Evolutionary conservation across 192 early-diverging fungal genomes (phyloP), one percentile per base, ranked within the genome.

Genomic region (Pilaira anomala): DNA sequence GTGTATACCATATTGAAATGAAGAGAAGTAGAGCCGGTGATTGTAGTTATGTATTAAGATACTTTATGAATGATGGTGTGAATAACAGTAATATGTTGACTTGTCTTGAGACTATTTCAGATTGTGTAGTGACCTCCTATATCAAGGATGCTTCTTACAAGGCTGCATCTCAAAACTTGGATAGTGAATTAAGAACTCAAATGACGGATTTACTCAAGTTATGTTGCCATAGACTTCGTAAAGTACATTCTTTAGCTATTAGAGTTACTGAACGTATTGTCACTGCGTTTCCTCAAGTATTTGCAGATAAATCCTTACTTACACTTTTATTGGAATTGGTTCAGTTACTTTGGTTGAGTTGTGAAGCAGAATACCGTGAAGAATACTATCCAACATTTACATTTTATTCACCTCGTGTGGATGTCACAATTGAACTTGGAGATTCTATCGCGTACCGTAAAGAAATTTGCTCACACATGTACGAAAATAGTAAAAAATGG

Each of bases 31-130:
- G 74, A 45, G 65, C 84, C 40, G 87, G 90, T 12, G 73, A 85
- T 67, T 88, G 83, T 44, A 81, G 81, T 1, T 84, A 83, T 33
- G 83, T 95, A 30, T 74, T 91, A 40, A 77, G 80, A 42, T 98
- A 98, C 65, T 88, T 98, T 63, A 77, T 82, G 76, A 93, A 96
- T 66, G 82, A 91, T 39, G 87, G 91, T 12, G 86, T 94, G 39
- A 87, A 88, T 60, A 78, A 83, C 48, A 88, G 87, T 19, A 83
- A 83, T 1, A 68, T 94, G 48, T 85, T 89, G 26, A 73, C 73
- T 0, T 83, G 90, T 9, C 73, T 98, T 30, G 90, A 95, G 61
- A 73, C 73, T 24, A 89, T 97, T 56, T 88, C 85, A 5, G 87
- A 90, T 22, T 24, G 57, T 21, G 83, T 82, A 8, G 68, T 77